Conservation (phyloP, 2,329 filamentous ascomycete genomes). For the Pezicula rhizophila region DNA sequence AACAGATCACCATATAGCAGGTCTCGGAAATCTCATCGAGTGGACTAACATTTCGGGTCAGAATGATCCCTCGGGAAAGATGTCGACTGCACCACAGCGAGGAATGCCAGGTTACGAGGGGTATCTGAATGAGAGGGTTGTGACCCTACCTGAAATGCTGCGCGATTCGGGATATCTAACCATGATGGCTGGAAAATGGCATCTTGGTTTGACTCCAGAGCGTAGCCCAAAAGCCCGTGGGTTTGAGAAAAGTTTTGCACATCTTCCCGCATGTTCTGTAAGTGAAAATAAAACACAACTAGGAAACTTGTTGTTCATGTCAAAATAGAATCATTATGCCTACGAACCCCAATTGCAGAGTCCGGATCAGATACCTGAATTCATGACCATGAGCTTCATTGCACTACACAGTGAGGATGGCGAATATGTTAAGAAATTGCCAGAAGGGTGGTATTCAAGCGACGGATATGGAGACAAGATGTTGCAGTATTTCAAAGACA, state of each 20-base stretch:
- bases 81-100: constrained; percentile 33
- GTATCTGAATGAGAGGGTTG: constrained; percentile 47
- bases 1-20: constrained; percentile 45
- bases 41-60: constrained; percentile 16
- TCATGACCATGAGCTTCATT: constrained; percentile 33
- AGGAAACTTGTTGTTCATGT: neutral
- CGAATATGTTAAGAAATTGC: constrained; percentile 23
- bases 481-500: constrained; percentile 4
- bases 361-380: constrained; percentile 29
- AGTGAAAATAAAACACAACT: neutral
- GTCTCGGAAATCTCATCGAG: constrained; percentile 45
- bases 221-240: constrained; percentile 41
- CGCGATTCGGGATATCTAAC: constrained; percentile 46
- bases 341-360: constrained; percentile 24
- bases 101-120: constrained; percentile 52
- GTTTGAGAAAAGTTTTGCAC: constrained; percentile 47
- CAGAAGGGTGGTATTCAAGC: constrained; percentile 8
- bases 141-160: constrained; percentile 43
- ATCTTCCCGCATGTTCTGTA: constrained; percentile 41
- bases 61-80: constrained; percentile 25
- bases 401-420: constrained; percentile 17
- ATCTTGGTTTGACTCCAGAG: constrained; percentile 45
- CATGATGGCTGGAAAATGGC: constrained; percentile 48
- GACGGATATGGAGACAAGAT: constrained; percentile 5
- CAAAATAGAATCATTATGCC: constrained; percentile 34